Evolutionary conservation across 2,329 filamentous ascomycete species (phyloP).

Genomic region (Cladophialophora psammophila): DNA sequence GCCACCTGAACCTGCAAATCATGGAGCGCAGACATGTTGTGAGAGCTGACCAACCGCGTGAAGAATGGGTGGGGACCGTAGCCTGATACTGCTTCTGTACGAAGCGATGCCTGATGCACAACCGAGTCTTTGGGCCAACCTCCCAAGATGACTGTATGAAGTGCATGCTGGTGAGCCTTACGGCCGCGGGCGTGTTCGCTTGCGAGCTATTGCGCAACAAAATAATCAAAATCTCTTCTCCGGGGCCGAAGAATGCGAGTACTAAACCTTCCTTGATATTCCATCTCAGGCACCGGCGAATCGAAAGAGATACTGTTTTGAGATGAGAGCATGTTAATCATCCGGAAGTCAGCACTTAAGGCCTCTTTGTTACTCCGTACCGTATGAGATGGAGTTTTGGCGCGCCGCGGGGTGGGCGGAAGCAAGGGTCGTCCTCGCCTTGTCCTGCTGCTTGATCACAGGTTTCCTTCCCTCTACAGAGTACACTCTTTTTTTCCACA

Average conservation of each 20-base stretch:
- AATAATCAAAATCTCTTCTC: not conserved
- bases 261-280: not conserved
- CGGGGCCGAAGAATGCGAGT: not conserved
- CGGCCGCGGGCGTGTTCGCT: conserved; percentile 1
- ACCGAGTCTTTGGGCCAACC: not conserved
- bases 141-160: not conserved
- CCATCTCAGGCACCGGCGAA: conserved; percentile 10
- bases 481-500: not conserved
- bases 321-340: conserved; percentile 18
- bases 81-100: not conserved
- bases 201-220: not conserved
- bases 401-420: not conserved
- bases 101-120: not conserved
- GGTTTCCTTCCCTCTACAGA: not conserved
- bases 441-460: not conserved
- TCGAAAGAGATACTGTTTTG: conserved; percentile 14
- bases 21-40: not conserved
- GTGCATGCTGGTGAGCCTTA: not conserved
- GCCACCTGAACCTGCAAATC: not conserved
- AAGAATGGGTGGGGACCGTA: not conserved
- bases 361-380: not conserved
- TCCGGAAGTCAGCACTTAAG: conserved; percentile 17
- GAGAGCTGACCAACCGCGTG: not conserved
- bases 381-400: not conserved
- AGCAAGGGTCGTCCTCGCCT: not conserved